Percentiles rank a stretch among this genome's conserved stretches.
These are phyloP conservation scores for Mucor racemosus DNA, from an alignment of 371 early-diverging fungal genomes.

Conservation along the genomic window DNA sequence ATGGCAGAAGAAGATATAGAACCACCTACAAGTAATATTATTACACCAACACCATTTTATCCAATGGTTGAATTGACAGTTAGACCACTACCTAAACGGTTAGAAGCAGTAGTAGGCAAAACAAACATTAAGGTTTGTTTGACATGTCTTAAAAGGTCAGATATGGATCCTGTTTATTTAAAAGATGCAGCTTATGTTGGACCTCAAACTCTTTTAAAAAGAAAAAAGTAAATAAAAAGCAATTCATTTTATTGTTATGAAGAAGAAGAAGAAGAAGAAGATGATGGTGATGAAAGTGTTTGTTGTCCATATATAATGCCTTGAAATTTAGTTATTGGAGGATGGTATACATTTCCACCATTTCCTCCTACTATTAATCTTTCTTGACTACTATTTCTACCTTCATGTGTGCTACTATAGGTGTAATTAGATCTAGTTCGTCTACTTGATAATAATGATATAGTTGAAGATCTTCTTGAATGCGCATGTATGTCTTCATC, in stretches of 20 bases:
- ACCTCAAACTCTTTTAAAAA: slow-evolving; percentile 31
- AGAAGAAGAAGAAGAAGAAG: neutral
- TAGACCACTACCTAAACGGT: slow-evolving; percentile 44
- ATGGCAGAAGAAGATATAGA: neutral
- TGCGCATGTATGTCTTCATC: slow-evolving; percentile 6
- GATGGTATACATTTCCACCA: neutral
- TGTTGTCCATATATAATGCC: slow-evolving; percentile 11
- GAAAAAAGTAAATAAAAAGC: slow-evolving; percentile 12
- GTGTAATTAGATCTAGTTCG: slow-evolving; percentile 16
- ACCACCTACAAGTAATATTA: too few species aligned
- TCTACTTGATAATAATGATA: slow-evolving; percentile 24
- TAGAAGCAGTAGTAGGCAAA: slow-evolving; percentile 44
- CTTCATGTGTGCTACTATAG: slow-evolving; percentile 11
- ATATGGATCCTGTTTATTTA: slow-evolving; percentile 42
- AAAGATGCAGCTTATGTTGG: slow-evolving; percentile 30
- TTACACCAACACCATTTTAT: neutral
- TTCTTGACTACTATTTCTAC: slow-evolving; percentile 14
- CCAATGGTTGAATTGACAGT: slow-evolving; percentile 37
- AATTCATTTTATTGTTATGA: neutral
- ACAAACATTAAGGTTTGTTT: slow-evolving; percentile 43
- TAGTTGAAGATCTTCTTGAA: slow-evolving; percentile 22
- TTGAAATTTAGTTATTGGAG: slow-evolving; percentile 22
- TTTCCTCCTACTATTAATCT: neutral
- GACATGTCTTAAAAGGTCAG: slow-evolving; percentile 49
- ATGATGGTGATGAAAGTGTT: neutral